Evolutionary conservation across 768 basidiomycete genomes (phyloP), one percentile per base, ranked within the genome.

Genomic region (Phaeotremella skinneri): DNA sequence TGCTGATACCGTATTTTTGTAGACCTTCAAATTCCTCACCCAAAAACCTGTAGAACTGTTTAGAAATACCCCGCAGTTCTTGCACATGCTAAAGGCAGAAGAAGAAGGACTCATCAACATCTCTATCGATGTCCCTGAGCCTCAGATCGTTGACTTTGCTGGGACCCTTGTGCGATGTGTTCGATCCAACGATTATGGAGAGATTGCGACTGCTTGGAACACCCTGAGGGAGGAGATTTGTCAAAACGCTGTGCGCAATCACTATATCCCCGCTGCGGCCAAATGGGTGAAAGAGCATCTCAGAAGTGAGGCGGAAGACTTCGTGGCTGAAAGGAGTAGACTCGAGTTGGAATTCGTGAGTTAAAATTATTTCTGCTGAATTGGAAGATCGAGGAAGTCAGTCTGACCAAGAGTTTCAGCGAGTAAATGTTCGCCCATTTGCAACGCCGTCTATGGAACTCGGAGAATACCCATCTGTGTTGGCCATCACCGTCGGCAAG

Each of bases 1-100:
- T 43, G 16, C 49, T 20, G 7, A 45, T 6, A 7, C 13, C 23
- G 11, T 7, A 37, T 7, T 7, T 37, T 53, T 9, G 9, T 68
- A 99, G 94, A 86, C 85, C 68, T 98, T 98, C 83, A 98, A 98
- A 81, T 98, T 97, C 78, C 82, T 97, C 27, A 79, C 82, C 26
- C 82, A 87, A 60, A 98, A 96, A 70, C 85, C 84, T 25, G 82
- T 91, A 29, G 73, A 75, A 27, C 82, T 85, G 3, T 86, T 94
- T 84, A 67, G 85, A 37, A 82, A 85, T 39, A 80, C 82, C 0
- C 80, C 89, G 20, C 90, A 93, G 67, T 97, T 93, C 78, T 81
- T 97, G 25, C 86, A 90, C 64, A 94, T 98, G 64, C 84, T 97
- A 7, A 83, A 84, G 39, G 96, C 96, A 1, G 94, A 99, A 76